phyloP scores from a whole-genome alignment of 2,329 filamentous ascomycete species.

The Malbranchea zuffiana region DNA sequence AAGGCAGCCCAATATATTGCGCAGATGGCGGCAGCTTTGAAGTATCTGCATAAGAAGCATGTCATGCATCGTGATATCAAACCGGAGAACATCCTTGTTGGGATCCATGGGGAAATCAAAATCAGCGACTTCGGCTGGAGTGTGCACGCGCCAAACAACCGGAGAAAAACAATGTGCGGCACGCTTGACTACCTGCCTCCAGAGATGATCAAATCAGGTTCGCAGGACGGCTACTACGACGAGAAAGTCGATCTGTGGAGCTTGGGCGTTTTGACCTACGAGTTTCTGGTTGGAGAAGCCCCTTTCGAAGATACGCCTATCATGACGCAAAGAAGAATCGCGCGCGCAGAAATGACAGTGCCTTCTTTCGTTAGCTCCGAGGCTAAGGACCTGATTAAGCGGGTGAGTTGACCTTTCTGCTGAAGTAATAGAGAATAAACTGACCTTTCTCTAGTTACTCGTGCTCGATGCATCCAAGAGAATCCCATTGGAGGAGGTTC shows the following conservation, averaged over 20 bases:
- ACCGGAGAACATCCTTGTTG: conserved; percentile 91
- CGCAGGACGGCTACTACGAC: conserved; percentile 75
- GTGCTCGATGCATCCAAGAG: conserved; percentile 90
- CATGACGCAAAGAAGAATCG: conserved; percentile 88
- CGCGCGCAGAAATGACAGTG: conserved; percentile 80
- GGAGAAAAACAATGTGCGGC: conserved; percentile 89
- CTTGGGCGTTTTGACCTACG: conserved; percentile 86
- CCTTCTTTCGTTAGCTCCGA: conserved; percentile 84
- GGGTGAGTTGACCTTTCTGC: conserved; percentile 43
- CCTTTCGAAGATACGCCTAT: conserved; percentile 92
- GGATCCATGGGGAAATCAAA: conserved; percentile 96
- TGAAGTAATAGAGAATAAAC: conserved; percentile 4
- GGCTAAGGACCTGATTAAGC: conserved; percentile 85
- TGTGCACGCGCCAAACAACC: conserved; percentile 90
- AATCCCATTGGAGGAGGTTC: conserved; percentile 77
- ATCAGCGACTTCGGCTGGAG: conserved; percentile 98
- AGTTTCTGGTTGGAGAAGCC: conserved; percentile 90
- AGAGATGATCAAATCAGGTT: conserved; percentile 84
- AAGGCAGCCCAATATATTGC: conserved; percentile 79
- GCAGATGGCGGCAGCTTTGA: conserved; percentile 80
- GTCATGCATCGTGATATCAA: conserved; percentile 98
- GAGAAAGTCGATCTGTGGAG: conserved; percentile 98
- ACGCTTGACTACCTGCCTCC: conserved; percentile 95
- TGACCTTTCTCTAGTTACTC: conserved; percentile 50
- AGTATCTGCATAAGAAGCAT: conserved; percentile 91